Conservation (phyloP, 495 filamentous ascomycete genomes). For the Lichina pygmaea region DNA sequence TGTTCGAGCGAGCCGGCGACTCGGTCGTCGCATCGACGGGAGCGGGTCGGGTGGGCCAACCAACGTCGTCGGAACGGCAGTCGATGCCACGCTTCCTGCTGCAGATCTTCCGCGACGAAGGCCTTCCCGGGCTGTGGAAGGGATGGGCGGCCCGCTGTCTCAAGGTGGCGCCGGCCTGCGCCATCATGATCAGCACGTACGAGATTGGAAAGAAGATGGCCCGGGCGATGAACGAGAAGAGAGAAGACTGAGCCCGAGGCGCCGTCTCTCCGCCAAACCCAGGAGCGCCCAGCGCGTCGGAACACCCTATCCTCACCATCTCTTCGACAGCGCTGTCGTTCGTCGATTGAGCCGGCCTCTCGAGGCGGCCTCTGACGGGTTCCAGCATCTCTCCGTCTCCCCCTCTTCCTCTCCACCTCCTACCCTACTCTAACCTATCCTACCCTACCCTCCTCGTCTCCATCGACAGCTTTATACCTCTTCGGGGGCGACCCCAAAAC, state of each 20-base stretch:
- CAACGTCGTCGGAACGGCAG: conserved; percentile 36
- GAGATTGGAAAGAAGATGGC: conserved; percentile 87
- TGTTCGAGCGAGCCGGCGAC: conserved; percentile 31
- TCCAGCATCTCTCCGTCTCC: no score
- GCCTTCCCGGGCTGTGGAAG: conserved; percentile 52
- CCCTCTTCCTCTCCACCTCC: no score
- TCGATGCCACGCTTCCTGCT: conserved; percentile 53
- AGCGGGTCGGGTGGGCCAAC: conserved; percentile 6
- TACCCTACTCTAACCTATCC: no score
- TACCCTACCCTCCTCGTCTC: no score
- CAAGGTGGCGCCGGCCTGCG: conserved; percentile 88
- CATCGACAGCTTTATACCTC: no score
- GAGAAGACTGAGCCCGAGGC: neutral
- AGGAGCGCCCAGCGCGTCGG: no score
- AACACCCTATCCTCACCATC: no score
- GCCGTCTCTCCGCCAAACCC: no score
- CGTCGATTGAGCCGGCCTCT: no score
- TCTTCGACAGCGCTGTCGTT: no score
- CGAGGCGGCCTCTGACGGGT: no score
- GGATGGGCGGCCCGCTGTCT: conserved; percentile 78
- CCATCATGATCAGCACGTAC: conserved; percentile 98
- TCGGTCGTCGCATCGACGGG: conserved; percentile 7
- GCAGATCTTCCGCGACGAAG: conserved; percentile 75
- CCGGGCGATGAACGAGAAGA: conserved; percentile 43
- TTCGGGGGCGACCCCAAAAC: no score